These are phyloP conservation scores for Verticillium klebahnii DNA, from an alignment of 2,329 filamentous ascomycete genomes.

Conservation along the genomic window DNA sequence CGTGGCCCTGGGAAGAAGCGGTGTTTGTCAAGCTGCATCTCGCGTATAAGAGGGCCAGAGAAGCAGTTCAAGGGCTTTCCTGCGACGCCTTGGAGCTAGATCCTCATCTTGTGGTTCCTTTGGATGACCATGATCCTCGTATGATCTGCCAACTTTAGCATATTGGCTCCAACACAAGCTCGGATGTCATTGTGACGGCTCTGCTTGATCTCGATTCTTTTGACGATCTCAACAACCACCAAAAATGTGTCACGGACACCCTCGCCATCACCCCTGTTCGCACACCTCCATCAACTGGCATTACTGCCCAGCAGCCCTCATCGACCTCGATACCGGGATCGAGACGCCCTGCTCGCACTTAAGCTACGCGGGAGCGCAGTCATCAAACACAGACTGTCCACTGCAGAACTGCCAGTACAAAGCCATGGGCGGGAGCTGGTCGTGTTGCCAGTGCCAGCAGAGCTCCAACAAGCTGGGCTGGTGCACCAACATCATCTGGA, in stretches of 20 bases:
- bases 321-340: slow-evolving; percentile 45
- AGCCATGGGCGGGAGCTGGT: slow-evolving; percentile 44
- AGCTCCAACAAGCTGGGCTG: slow-evolving; percentile 49
- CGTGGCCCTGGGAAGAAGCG: background rate
- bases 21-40: background rate
- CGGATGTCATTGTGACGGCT: background rate
- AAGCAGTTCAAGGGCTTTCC: background rate
- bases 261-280: slow-evolving; percentile 45
- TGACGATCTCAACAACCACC: background rate
- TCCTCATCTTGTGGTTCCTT: background rate
- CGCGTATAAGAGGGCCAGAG: background rate
- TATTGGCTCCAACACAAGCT: too few species aligned
- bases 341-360: slow-evolving; percentile 44
- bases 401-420: slow-evolving; percentile 48
- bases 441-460: slow-evolving; percentile 47
- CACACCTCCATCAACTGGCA: slow-evolving; percentile 53
- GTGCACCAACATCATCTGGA: slow-evolving; percentile 36
- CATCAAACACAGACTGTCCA: slow-evolving; percentile 39
- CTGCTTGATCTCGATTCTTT: background rate
- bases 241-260: slow-evolving; percentile 51
- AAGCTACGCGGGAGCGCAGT: slow-evolving; percentile 40
- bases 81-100: background rate
- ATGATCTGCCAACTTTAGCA: too few species aligned
- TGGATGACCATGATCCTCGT: background rate
- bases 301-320: slow-evolving; percentile 44